Evolutionary conservation across 2,329 filamentous ascomycete species (phyloP).

Genomic region (Akanthomyces muscarius): DNA sequence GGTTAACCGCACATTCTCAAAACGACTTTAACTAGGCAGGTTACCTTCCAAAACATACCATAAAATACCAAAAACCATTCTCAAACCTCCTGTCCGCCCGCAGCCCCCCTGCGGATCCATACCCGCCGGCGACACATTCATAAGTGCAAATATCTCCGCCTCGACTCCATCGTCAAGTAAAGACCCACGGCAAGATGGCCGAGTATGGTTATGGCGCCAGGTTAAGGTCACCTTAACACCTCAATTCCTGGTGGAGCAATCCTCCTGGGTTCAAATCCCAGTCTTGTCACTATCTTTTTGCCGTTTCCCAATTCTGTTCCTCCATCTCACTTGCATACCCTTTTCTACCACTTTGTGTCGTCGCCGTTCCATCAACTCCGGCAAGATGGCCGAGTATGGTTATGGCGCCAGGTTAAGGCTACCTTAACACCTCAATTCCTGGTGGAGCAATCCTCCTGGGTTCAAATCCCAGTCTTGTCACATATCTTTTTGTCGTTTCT

Average conservation of each 20-base stretch:
- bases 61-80: neutral
- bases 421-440: conserved; percentile 29
- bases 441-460: conserved; percentile 35
- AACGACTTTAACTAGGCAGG: no score
- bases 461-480: conserved; percentile 35
- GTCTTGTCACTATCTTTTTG: conserved; percentile 26
- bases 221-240: conserved; percentile 32
- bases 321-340: neutral
- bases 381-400: conserved; percentile 35
- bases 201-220: conserved; percentile 36
- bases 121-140: neutral
- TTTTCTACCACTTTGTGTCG: neutral
- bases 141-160: conserved; percentile 9
- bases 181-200: conserved; percentile 30
- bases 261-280: conserved; percentile 36
- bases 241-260: conserved; percentile 32
- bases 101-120: neutral
- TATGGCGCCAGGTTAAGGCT: conserved; percentile 35
- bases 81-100: neutral
- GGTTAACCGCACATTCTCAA: neutral
- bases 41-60: no score
- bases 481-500: neutral
- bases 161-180: conserved; percentile 7
- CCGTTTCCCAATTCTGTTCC: neutral
- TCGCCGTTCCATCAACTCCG: conserved; percentile 2